Base-by-base conservation (phyloP, 108 stramenopile species). In the Fistulifera pelliculosa region DNA sequence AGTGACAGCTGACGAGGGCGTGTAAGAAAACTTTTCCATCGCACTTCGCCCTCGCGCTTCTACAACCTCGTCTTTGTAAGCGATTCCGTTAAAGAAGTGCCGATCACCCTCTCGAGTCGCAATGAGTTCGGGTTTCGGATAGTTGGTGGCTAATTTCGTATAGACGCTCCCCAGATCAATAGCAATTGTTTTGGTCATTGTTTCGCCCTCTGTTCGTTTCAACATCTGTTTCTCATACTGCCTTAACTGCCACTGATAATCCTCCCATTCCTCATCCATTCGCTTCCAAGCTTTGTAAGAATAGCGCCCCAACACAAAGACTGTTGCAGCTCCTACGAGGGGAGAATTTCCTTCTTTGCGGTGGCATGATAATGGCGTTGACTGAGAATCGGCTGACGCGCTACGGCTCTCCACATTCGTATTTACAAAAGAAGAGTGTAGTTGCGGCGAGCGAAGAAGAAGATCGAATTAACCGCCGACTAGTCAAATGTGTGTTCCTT, bases 201-300 rank as follows among this genome's bases (percentile, higher is more conserved):
- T 49, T 48, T 54, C 42, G 11, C 40, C 47, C 19, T 41, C 14
- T 27, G 60, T 26, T 49, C 53, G 22, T 18, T 47, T 41, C 12
- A 55, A 23, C 16, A 53, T 42, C 26, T 70, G 58, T 41, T 58
- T 60, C 57, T 85, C 72, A 60, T 81, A 85, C 43, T 83, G 72
- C 40, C 76, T 62, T 47, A 90, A 23, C 41, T 63, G 49, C 72
- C 70, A 77, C 27, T 83, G 64, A 69, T 90, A 90, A 11, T 90
- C 83, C 41, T 83, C 81, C 83, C 83, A 81, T 28, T 90, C 87
- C 19, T 56, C 53, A 44, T 90, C 83, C 81, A 90, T 85, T 40
- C 84, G 81, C 23, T 74, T 56, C 24, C 82, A 44, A 0, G 87
- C 77, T 26, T 74, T 73, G 66, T 73, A 83, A 26, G 77, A 66